Base-by-base conservation (phyloP, 2,329 filamentous ascomycete species). In the Albifimbria verrucaria region DNA sequence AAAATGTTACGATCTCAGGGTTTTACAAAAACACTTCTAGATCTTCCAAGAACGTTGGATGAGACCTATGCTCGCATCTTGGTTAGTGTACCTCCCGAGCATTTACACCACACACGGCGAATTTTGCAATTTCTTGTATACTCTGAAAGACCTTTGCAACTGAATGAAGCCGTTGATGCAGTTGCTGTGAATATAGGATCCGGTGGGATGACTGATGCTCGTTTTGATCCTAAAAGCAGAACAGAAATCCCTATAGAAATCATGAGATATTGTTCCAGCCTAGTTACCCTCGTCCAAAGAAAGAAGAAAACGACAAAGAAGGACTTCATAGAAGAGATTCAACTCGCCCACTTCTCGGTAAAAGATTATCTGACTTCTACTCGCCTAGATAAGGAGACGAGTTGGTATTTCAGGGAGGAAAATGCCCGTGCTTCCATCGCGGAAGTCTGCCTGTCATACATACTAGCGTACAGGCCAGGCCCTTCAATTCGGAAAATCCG, bases 341-440 rank as follows among this genome's bases (percentile, higher is more conserved):
- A 63, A 3, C 52, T 66, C 15, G 54, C 63, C 10, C 60, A 66
- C n/a, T 59, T 63, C 17, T 62, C 63, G 0, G 61, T 65, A 3
- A 60, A 63, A 21, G 59, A 66, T 39, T 64, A 57, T 23, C 57
- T 65, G n/a, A n/a, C n/a, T n/a, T n/a, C n/a, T n/a, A n/a, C n/a
- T n/a, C n/a, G n/a, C n/a, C n/a, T n/a, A n/a, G n/a, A n/a, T n/a
- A n/a, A n/a, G n/a, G n/a, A n/a, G n/a, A n/a, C n/a, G n/a, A n/a
- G n/a, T n/a, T n/a, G n/a, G n/a, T n/a, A n/a, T n/a, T n/a, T n/a
- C n/a, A n/a, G n/a, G n/a, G n/a, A n/a, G n/a, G n/a, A n/a, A n/a
- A n/a, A n/a, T n/a, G n/a, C n/a, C n/a, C n/a, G n/a, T n/a, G n/a
- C n/a, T n/a, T n/a, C n/a, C n/a, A n/a, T n/a, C n/a, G n/a, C n/a